These are phyloP conservation scores for Herpotrichia juniperi DNA, from an alignment of 2,329 filamentous ascomycete species.

Conservation along the genomic window DNA sequence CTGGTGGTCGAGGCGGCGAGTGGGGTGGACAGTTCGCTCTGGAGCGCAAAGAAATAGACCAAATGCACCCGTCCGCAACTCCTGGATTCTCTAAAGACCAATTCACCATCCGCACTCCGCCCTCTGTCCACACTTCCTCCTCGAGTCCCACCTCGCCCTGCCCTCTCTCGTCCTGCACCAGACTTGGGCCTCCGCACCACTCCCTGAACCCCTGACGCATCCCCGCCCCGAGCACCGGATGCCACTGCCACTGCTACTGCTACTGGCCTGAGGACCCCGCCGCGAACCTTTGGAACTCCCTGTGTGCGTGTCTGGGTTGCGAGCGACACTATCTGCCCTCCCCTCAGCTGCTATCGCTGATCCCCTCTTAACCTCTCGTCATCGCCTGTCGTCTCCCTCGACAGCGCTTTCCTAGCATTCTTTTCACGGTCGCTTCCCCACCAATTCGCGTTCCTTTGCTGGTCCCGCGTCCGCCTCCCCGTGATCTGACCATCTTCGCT, in stretches of 20 bases:
- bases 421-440: not conserved
- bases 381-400: not conserved
- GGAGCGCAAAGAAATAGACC: constrained; percentile 33
- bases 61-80: no score
- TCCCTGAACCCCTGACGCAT: constrained; percentile 5
- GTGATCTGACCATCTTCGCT: constrained; percentile 7
- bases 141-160: no score
- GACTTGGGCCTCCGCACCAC: constrained; percentile 8
- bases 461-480: not conserved
- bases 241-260: not conserved
- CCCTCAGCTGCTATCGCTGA: not conserved
- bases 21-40: constrained; percentile 25
- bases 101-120: no score
- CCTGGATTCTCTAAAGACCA: no score
- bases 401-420: not conserved
- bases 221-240: not conserved
- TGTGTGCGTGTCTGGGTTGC: not conserved
- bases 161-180: no score
- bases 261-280: not conserved
- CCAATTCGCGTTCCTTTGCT: not conserved
- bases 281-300: not conserved
- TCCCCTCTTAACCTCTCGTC: not conserved
- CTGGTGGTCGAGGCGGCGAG: constrained; percentile 20
- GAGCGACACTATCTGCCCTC: not conserved
- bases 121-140: no score